These are phyloP conservation scores for Agapanthus africanus DNA, from an alignment of 106 monocot genomes.

Conservation along the genomic window DNA sequence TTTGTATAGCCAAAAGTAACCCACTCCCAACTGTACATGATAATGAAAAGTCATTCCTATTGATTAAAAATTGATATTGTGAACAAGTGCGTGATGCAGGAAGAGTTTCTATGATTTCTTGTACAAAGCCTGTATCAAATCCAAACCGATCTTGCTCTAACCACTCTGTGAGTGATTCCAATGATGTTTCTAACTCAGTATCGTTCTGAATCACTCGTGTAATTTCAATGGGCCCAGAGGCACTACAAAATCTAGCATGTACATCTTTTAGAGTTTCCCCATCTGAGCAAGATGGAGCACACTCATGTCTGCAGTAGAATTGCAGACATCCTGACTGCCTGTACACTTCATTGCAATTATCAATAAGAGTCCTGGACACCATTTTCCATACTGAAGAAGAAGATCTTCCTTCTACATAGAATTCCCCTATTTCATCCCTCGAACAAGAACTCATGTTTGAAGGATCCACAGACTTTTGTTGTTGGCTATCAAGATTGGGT, in stretches of 20 bases:
- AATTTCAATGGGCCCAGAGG: slow-evolving; percentile 27
- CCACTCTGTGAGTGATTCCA: slow-evolving; percentile 53
- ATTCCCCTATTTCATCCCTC: slow-evolving; percentile 70
- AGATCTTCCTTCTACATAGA: slow-evolving; percentile 67
- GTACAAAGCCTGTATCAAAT: slow-evolving; percentile 77
- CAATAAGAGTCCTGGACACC: slow-evolving; percentile 59
- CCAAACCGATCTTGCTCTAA: slow-evolving; percentile 86
- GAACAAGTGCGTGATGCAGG: slow-evolving; percentile 57
- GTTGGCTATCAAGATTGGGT: slow-evolving; percentile 3
- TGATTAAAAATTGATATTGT: slow-evolving; percentile 44
- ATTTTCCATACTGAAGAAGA: slow-evolving; percentile 76
- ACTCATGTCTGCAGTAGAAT: slow-evolving; percentile 56
- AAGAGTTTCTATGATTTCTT: slow-evolving; percentile 82
- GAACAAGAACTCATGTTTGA: slow-evolving; percentile 7
- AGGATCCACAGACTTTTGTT: slow-evolving; percentile 1
- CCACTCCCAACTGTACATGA: slow-evolving; percentile 72
- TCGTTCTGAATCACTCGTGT: slow-evolving; percentile 30
- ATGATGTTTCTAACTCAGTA: slow-evolving; percentile 47
- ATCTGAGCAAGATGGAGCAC: slow-evolving; percentile 5
- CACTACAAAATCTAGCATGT: slow-evolving; percentile 57
- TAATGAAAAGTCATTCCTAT: slow-evolving; percentile 39
- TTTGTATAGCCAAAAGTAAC: slow-evolving; percentile 35
- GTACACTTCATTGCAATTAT: slow-evolving; percentile 51
- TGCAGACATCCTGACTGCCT: slow-evolving; percentile 49
- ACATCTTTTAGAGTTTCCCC: slow-evolving; percentile 11